Percentiles rank a stretch among this genome's conserved stretches.
These are phyloP conservation scores for Heliosperma pusillum DNA, from an alignment of 148 eudicot species.

Conservation along the genomic window DNA sequence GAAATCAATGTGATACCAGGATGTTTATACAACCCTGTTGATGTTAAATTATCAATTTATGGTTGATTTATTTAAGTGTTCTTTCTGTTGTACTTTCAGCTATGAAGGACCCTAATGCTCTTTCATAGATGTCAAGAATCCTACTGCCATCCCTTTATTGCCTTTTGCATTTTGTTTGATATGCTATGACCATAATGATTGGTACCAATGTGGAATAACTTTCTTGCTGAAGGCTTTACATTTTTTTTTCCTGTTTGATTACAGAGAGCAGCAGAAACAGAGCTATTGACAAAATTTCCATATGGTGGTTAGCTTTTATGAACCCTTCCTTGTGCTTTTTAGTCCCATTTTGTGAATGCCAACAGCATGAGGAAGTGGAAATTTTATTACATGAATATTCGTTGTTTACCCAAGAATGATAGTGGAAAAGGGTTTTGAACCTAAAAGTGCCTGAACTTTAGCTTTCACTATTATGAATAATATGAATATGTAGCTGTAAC, in stretches of 20 bases:
- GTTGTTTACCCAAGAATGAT: background rate
- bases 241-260: constrained; percentile 11
- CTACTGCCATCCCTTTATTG: background rate
- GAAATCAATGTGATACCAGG: too few relatives aligned
- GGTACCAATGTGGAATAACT: background rate
- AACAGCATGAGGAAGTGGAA: background rate
- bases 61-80: too few relatives aligned
- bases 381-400: background rate
- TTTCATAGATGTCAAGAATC: background rate
- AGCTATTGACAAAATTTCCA: constrained; percentile 71
- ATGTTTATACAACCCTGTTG: too few relatives aligned
- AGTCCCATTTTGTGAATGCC: background rate
- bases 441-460: background rate
- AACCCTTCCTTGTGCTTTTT: constrained; percentile 12
- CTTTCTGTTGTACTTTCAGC: background rate
- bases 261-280: constrained; percentile 88
- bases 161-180: background rate
- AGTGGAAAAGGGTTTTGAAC: background rate
- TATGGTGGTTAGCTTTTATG: constrained; percentile 61
- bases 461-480: background rate
- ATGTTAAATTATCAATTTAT: too few relatives aligned
- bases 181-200: background rate
- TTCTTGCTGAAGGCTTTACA: background rate
- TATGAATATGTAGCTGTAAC: background rate
- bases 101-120: background rate